Base-by-base conservation (phyloP, 805 yeast genomes). In the Ogataea methanolica region DNA sequence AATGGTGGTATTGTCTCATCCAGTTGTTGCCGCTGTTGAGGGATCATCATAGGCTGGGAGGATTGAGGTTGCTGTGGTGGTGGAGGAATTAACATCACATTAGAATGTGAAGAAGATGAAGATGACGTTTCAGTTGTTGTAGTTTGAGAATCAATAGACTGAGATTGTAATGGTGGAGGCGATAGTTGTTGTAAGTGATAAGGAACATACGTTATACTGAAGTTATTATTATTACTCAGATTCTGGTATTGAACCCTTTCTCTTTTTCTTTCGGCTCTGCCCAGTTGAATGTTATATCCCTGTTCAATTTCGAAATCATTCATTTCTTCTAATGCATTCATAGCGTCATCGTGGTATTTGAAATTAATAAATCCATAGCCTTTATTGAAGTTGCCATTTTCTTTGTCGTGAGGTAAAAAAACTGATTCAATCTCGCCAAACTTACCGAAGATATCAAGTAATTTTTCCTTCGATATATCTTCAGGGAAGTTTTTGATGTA, bases 291-390 rank as follows among this genome's bases (percentile, higher is more conserved):
- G 8, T 44, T 47, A 39, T 40, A 50, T 12, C 65, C 68, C 0
- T 59, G 56, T n/a, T 44, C 60, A 9, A 79, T 55, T 42, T 66
- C 72, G 33, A 64, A 62, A 29, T 73, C 73, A 55, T 77, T 71
- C 48, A 85, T 70, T 39, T 66, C 70, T 42, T 73, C 73, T 31
- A 82, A 71, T 6, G 80, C 76, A 19, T 57, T 63, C 36, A 79
- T 55, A 1, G 83, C 79, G 51, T 74, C 75, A 17, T 70, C 72
- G 57, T 78, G 82, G 36, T 59, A 65, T 17, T 62, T 60, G 53
- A 78, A 79, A 45, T 75, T 76, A 36, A 83, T 71, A 54, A 76
- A 83, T 0, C 83, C 87, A 54, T 76, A 78, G 14, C 75, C 76
- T 49, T 72, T 67, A 37, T 71, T 58, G 19, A 49, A 48, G 17